Percentiles rank a stretch among this genome's conserved stretches.
These are phyloP conservation scores for Thielaviopsis musarum DNA, from an alignment of 2,329 filamentous ascomycete species.

Conservation along the genomic window DNA sequence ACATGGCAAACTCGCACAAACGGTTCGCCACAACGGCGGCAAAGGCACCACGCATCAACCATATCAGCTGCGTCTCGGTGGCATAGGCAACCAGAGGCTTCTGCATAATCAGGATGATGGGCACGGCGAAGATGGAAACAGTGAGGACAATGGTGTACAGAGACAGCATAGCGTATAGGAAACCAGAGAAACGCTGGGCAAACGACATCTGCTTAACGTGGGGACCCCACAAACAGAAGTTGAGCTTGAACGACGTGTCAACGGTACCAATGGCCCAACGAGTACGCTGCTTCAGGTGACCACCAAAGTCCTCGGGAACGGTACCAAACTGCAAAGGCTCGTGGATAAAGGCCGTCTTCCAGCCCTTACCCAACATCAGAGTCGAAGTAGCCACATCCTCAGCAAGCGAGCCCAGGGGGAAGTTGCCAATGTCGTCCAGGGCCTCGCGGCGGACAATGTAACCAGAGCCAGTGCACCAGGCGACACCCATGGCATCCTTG, in stretches of 20 bases:
- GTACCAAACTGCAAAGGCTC: constrained; percentile 44
- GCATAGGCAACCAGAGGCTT: constrained; percentile 40
- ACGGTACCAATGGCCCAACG: constrained; percentile 40
- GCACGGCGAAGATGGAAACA: constrained; percentile 39
- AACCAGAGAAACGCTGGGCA: constrained; percentile 41
- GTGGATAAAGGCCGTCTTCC: constrained; percentile 43
- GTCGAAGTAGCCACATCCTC: constrained; percentile 45
- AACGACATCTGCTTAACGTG: constrained; percentile 34
- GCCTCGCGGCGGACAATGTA: constrained; percentile 42
- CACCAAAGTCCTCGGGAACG: constrained; percentile 37
- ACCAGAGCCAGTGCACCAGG: constrained; percentile 50
- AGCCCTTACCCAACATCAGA: constrained; percentile 40
- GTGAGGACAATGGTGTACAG: constrained; percentile 39
- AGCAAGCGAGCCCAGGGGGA: constrained; percentile 39
- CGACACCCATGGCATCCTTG: constrained; percentile 34
- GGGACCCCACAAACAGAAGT: constrained; percentile 40
- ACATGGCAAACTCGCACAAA: constrained; percentile 40
- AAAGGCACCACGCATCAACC: constrained; percentile 40
- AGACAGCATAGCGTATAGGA: constrained; percentile 37
- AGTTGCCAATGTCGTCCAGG: constrained; percentile 43
- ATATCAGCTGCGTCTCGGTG: constrained; percentile 34
- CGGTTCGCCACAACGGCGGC: constrained; percentile 32
- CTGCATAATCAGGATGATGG: constrained; percentile 39
- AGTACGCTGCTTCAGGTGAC: constrained; percentile 39
- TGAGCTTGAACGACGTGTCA: constrained; percentile 42